These are phyloP conservation scores for Ustilago vetiveriae DNA, from an alignment of 1,284 basidiomycete genomes.

Conservation along the genomic window DNA sequence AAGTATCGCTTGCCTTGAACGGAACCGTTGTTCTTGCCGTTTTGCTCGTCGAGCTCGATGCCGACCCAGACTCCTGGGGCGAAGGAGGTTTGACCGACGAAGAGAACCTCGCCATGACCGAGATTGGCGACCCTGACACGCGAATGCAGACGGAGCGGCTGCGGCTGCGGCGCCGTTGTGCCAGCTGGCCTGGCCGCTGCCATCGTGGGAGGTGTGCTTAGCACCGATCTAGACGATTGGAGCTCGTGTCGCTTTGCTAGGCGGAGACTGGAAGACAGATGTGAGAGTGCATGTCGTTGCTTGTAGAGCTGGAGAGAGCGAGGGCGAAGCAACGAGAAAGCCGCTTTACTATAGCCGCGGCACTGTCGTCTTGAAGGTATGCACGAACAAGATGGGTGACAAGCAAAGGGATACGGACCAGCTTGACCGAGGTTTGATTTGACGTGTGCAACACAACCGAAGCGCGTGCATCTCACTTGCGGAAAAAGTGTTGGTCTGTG, in stretches of 20 bases:
- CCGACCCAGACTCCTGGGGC: conserved; percentile 93
- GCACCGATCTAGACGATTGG: not conserved
- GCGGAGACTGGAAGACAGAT: not conserved
- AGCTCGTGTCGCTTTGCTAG: not conserved
- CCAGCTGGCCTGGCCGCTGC: conserved; percentile 9
- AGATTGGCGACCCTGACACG: conserved; percentile 59
- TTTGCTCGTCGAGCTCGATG: conserved; percentile 77
- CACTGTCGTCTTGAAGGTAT: not conserved
- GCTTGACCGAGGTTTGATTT: conserved; percentile 6
- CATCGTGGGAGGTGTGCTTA: conserved; percentile 5
- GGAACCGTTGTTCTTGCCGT: conserved; percentile 95
- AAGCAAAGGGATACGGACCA: not conserved
- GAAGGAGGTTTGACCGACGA: conserved; percentile 83
- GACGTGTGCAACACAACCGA: not conserved
- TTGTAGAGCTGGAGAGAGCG: not conserved
- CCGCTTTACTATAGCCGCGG: not conserved
- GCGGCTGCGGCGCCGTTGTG: conserved; percentile 39
- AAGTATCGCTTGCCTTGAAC: conserved; percentile 88
- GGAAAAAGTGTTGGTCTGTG: conserved; percentile 36
- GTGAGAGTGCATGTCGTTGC: conserved; percentile 2
- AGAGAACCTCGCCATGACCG: conserved; percentile 85
- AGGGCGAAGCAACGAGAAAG: not conserved
- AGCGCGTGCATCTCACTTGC: not conserved
- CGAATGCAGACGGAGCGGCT: conserved; percentile 53
- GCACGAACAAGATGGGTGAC: no score